A percentile compares a stretch with the other conserved stretches of the same genome.
Conservation (phyloP, 2,329 filamentous ascomycete genomes). For the Ceratocystis harringtonii region DNA sequence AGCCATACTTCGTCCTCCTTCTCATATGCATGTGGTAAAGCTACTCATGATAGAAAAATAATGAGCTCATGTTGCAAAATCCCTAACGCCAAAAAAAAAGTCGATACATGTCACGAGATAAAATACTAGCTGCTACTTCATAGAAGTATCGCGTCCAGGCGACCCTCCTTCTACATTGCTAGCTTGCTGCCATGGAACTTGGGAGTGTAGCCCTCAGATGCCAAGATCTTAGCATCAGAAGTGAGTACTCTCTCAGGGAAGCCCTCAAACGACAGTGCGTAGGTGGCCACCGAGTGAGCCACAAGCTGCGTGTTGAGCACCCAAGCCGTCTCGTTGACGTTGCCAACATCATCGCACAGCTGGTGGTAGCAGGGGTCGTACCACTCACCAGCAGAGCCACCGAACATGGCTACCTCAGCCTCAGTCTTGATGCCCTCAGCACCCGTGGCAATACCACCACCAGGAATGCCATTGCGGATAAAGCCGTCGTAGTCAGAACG, state of each 20-base stretch:
- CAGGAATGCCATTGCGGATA: slow-evolving; percentile 56
- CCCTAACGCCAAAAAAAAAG: not conserved
- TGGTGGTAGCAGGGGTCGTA: slow-evolving; percentile 48
- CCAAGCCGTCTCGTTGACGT: slow-evolving; percentile 46
- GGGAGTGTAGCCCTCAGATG: slow-evolving; percentile 23
- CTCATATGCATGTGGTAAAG: not conserved
- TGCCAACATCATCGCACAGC: slow-evolving; percentile 43
- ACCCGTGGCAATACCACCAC: slow-evolving; percentile 62
- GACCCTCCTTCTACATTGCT: slow-evolving; percentile 26
- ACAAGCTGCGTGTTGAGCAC: slow-evolving; percentile 50
- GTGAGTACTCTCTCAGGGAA: slow-evolving; percentile 41
- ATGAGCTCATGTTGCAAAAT: not conserved
- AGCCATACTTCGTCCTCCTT: not conserved
- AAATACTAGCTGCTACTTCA: not conserved
- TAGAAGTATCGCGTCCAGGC: no score
- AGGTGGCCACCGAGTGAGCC: slow-evolving; percentile 58
- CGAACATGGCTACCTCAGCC: slow-evolving; percentile 50
- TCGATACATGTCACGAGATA: not conserved
- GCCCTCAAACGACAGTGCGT: slow-evolving; percentile 47
- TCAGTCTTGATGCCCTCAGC: slow-evolving; percentile 62
- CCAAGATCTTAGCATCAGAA: slow-evolving; percentile 20
- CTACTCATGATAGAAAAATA: not conserved
- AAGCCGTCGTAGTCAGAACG: slow-evolving; percentile 70
- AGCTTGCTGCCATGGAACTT: slow-evolving; percentile 39
- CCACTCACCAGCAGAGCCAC: slow-evolving; percentile 49